Evolutionary conservation across 208 protist species (phyloP), one percentile per base, ranked within the genome.

Genomic region (Crithidia thermophila): DNA sequence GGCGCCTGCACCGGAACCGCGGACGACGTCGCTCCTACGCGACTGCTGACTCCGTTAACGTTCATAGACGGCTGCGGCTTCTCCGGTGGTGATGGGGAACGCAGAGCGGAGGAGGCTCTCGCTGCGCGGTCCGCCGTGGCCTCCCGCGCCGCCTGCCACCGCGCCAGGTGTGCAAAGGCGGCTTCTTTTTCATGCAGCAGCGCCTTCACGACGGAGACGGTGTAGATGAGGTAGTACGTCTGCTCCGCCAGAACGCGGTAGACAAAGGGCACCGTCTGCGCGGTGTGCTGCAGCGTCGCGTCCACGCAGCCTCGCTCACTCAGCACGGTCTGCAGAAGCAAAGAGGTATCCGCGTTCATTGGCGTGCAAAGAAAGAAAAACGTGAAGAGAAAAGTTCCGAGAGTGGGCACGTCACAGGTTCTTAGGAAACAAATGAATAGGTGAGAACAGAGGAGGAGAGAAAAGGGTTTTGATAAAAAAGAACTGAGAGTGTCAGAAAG

Each of bases 211-310:
- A 79, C 52, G 1, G 85, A 87, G 37, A 84, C 61, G 31, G 72
- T 39, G 68, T 87, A 71, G 21, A 90, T 57, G 4, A 77, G 27
- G 64, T 90, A 94, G 43, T 80, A 77, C 39, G 52, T 84, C 65
- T 94, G 86, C 65, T 90, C 78, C 8, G 77, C 75, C 47, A 94
- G 78, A 20, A 70, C 69, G 18, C 74, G 67, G 23, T 85, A 76
- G 14, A 76, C 85, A 42, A 94, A 69, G 0, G 88, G 85, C 11
- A 81, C 79, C 8, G 83, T 82, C 18, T 77, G 53, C 11, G 85
- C 69, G 10, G 70, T 76, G 0, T 50, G 7, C 25, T 87, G 50
- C 30, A 94, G 46, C 1, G 81, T 75, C 0, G 72, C 39, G 64
- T 94, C 88, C 0, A 86, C 59, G 56, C 85, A 94, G 11, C 79